Percentiles rank a stretch among this genome's conserved stretches.
phyloP scores from a whole-genome alignment of 2,329 filamentous ascomycete genomes.

The Penicillium decumbens region DNA sequence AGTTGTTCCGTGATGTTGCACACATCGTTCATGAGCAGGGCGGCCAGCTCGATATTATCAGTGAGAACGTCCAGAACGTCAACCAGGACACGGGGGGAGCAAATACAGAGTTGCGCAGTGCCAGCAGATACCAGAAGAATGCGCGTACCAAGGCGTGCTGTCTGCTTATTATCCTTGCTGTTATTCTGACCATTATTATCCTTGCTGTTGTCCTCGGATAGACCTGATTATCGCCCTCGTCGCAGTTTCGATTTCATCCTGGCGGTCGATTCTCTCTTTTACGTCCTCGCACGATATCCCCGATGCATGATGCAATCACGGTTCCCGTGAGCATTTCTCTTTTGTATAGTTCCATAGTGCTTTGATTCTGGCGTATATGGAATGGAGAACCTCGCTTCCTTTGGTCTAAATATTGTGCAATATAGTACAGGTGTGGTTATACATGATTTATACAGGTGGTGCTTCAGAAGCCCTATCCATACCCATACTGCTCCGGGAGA shows the following conservation, averaged over 20 bases:
- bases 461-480: too few species aligned
- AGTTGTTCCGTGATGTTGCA: slow-evolving; percentile 95
- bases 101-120: slow-evolving; percentile 77
- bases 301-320: slow-evolving; percentile 21
- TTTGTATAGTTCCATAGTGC: slow-evolving; percentile 8
- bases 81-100: slow-evolving; percentile 77
- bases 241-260: slow-evolving; percentile 7
- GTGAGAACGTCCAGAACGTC: slow-evolving; percentile 79
- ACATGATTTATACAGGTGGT: slow-evolving; percentile 33
- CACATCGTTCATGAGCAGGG: slow-evolving; percentile 96
- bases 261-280: slow-evolving; percentile 10
- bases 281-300: slow-evolving; percentile 34
- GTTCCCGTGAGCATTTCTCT: slow-evolving; percentile 5
- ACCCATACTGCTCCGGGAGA: slow-evolving; percentile 7
- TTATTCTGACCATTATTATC: slow-evolving; percentile 85
- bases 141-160: slow-evolving; percentile 93
- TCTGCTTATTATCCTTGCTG: slow-evolving; percentile 76
- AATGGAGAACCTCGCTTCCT: slow-evolving; percentile 26
- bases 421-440: slow-evolving; percentile 36
- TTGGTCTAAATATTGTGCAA: slow-evolving; percentile 16
- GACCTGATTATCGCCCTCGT: slow-evolving; percentile 18
- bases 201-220: slow-evolving; percentile 77
- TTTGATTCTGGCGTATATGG: slow-evolving; percentile 17
- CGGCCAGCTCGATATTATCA: slow-evolving; percentile 78
- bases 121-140: slow-evolving; percentile 89